Percentiles rank a stretch among this genome's conserved stretches.
These are phyloP conservation scores for Diversispora epigaea DNA, from an alignment of 192 early-diverging fungal species.

Conservation along the genomic window DNA sequence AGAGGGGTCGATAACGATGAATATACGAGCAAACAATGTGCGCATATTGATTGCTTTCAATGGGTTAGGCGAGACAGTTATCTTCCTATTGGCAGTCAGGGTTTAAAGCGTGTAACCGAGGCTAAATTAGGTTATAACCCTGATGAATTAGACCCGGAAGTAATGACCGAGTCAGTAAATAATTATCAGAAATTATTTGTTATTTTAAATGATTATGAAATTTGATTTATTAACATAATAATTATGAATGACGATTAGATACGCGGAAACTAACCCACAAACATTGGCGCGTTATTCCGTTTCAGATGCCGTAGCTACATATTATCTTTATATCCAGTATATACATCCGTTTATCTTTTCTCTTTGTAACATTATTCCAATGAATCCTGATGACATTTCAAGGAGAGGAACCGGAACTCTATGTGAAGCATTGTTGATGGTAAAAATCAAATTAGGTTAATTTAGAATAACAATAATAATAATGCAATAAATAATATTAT, in stretches of 20 bases:
- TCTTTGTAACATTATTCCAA: slow-evolving; percentile 98
- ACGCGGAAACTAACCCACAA: slow-evolving; percentile 89
- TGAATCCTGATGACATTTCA: slow-evolving; percentile 95
- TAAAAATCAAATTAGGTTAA: slow-evolving; percentile 37
- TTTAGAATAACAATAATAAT: not conserved
- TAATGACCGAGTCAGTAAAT: slow-evolving; percentile 69
- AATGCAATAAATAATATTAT: not conserved
- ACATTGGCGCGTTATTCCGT: slow-evolving; percentile 96
- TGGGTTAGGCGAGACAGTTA: slow-evolving; percentile 99
- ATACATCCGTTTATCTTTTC: slow-evolving; percentile 99
- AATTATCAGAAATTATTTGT: slow-evolving; percentile 10
- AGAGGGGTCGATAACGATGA: slow-evolving; percentile 61
- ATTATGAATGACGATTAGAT: slow-evolving; percentile 44
- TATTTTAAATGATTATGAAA: no score
- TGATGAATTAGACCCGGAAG: slow-evolving; percentile 97
- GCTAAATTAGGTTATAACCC: slow-evolving; percentile 97
- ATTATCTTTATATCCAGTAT: slow-evolving; percentile 99
- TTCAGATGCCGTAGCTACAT: slow-evolving; percentile 98
- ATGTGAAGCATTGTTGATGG: slow-evolving; percentile 96
- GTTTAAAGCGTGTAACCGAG: slow-evolving; percentile 94
- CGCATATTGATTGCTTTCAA: slow-evolving; percentile 94
- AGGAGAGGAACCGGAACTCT: slow-evolving; percentile 95
- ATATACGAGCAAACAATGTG: slow-evolving; percentile 82
- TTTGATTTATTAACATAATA: no score
- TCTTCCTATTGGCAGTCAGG: slow-evolving; percentile 94